Percentiles rank a stretch among this genome's conserved stretches.
phyloP scores from a whole-genome alignment of 169 alveolate genomes.

The Plasmodium coatneyi region DNA sequence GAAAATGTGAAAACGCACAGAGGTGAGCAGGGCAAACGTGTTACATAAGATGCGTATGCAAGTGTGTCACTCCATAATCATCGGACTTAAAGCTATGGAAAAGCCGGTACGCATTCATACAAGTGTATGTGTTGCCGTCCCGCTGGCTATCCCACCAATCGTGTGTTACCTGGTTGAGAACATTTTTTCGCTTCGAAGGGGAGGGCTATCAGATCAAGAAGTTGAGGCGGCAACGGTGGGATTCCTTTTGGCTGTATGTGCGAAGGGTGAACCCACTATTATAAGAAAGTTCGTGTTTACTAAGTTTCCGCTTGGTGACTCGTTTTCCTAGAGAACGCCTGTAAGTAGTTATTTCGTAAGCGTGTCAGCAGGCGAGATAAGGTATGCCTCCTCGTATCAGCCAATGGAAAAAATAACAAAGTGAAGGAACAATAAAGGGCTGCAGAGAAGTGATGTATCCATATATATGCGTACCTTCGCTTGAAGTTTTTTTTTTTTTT shows the following conservation, averaged over 20 bases:
- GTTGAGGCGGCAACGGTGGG: neutral
- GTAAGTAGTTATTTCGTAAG: neutral
- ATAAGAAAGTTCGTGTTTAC: neutral
- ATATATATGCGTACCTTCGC: neutral
- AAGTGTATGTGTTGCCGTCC: neutral
- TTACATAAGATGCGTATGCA: neutral
- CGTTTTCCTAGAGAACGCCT: neutral
- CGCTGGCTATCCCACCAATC: neutral
- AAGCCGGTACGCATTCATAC: neutral
- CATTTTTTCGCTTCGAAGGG: conserved; percentile 14
- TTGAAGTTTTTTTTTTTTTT: neutral
- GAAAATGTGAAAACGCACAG: neutral
- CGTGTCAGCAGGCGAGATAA: neutral
- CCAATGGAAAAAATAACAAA: neutral
- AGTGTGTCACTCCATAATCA: neutral
- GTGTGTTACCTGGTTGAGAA: conserved; percentile 72
- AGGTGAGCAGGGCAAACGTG: neutral
- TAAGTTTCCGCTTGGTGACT: neutral
- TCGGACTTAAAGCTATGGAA: neutral
- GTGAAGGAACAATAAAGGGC: neutral
- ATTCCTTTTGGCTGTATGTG: neutral
- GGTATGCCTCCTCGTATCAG: neutral
- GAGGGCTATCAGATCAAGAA: neutral
- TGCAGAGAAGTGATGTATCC: neutral
- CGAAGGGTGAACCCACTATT: neutral